Percentiles rank a stretch among this genome's conserved stretches.
Evolutionary conservation across 1,284 basidiomycete genomes (phyloP).

Genomic region (Meira miltonrushii): DNA sequence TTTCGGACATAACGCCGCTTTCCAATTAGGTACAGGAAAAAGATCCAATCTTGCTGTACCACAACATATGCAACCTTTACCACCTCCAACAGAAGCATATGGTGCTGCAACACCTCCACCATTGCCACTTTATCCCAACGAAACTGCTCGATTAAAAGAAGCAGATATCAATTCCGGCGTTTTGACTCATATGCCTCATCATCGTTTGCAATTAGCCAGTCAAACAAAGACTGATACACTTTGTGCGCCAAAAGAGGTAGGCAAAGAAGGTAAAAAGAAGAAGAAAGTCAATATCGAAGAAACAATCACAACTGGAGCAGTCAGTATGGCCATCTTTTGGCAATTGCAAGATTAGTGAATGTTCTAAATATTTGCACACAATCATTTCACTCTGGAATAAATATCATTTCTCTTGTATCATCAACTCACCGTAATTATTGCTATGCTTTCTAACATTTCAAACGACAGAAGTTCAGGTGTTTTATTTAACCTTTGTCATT

Average conservation of each 20-base stretch:
- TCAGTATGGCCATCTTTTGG: slow-evolving; percentile 42
- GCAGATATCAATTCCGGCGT: slow-evolving; percentile 38
- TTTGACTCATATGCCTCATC: slow-evolving; percentile 45
- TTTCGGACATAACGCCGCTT: slow-evolving; percentile 53
- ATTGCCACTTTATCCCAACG: background rate
- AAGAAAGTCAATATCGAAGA: slow-evolving; percentile 30
- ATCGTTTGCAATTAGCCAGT: slow-evolving; percentile 37
- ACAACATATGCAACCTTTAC: slow-evolving; percentile 57
- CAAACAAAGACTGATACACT: slow-evolving; percentile 27
- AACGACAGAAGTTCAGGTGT: no score
- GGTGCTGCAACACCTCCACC: background rate
- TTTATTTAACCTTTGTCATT: no score
- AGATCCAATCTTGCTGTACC: slow-evolving; percentile 70
- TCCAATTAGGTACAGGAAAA: slow-evolving; percentile 67
- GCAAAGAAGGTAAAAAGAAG: slow-evolving; percentile 20
- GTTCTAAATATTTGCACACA: background rate
- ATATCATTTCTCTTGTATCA: no score
- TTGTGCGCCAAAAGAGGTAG: slow-evolving; percentile 6
- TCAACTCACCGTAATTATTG: no score
- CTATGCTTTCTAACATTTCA: no score
- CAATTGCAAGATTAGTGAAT: slow-evolving; percentile 18
- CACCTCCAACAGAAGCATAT: slow-evolving; percentile 33
- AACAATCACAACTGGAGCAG: slow-evolving; percentile 32
- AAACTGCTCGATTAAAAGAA: slow-evolving; percentile 24
- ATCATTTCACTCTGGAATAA: background rate